These are phyloP conservation scores for Eremothecium cymbalariae DNA, from an alignment of 1,139 yeast genomes.

Conservation along the genomic window DNA sequence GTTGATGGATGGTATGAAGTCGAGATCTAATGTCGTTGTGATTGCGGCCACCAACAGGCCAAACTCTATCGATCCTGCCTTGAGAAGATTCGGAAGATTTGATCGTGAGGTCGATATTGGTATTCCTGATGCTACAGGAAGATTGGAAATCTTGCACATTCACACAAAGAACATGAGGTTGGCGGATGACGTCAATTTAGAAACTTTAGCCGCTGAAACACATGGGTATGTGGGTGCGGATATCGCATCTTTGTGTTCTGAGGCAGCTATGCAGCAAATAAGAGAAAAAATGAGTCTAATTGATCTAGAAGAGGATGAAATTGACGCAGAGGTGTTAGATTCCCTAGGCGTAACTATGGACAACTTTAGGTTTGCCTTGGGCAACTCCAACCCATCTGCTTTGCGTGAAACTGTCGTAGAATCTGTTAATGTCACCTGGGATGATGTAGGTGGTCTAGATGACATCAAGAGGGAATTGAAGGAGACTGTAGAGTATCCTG, in stretches of 20 bases:
- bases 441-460: constrained; percentile 79
- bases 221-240: constrained; percentile 99
- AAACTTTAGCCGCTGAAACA: constrained; percentile 81
- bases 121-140: constrained; percentile 97
- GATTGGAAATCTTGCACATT: constrained; percentile 88
- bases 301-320: constrained; percentile 91
- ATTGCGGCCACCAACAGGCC: constrained; percentile 97
- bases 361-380: constrained; percentile 94
- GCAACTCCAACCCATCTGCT: constrained; percentile 98
- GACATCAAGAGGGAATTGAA: constrained; percentile 91
- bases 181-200: constrained; percentile 90
- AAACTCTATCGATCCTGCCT: constrained; percentile 95
- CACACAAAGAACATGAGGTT: constrained; percentile 97
- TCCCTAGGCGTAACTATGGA: constrained; percentile 98
- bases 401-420: constrained; percentile 99
- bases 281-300: constrained; percentile 99
- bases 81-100: constrained; percentile 97
- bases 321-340: constrained; percentile 94
- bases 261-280: constrained; percentile 97
- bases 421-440: constrained; percentile 95
- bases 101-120: constrained; percentile 99
- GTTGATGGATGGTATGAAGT: constrained; percentile 99
- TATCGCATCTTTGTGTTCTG: constrained; percentile 90
- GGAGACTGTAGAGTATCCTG: constrained; percentile 98
- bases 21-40: constrained; percentile 92